These are phyloP conservation scores for Phaeotremella skinneri DNA, from an alignment of 768 basidiomycete genomes.

Conservation along the genomic window DNA sequence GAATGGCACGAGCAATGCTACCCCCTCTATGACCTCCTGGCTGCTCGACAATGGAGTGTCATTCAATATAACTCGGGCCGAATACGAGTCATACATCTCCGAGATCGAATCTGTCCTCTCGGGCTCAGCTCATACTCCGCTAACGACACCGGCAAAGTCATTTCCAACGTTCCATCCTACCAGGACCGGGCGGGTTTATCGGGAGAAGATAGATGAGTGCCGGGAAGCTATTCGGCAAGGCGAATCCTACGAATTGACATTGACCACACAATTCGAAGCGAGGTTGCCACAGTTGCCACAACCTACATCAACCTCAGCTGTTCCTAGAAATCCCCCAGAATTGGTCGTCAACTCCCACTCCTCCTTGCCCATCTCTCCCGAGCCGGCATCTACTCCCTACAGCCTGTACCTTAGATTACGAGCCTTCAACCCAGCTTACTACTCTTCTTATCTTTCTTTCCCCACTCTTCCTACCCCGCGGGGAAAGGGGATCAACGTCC, in stretches of 20 bases:
- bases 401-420: slow-evolving; percentile 58
- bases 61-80: slow-evolving; percentile 13
- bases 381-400: slow-evolving; percentile 34
- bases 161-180: slow-evolving; percentile 39
- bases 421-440: slow-evolving; percentile 77
- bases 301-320: slow-evolving; percentile 4
- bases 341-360: slow-evolving; percentile 53
- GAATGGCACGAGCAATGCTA: too few relatives aligned
- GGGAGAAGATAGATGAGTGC: slow-evolving; percentile 65
- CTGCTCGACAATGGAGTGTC: slow-evolving; percentile 19
- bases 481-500: slow-evolving; percentile 55
- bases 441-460: slow-evolving; percentile 66
- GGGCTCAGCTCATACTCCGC: not conserved
- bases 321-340: slow-evolving; percentile 44
- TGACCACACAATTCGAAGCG: slow-evolving; percentile 60
- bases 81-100: slow-evolving; percentile 17
- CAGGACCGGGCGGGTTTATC: slow-evolving; percentile 56
- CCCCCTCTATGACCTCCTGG: too few relatives aligned
- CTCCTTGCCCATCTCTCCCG: slow-evolving; percentile 3
- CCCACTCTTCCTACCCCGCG: slow-evolving; percentile 33
- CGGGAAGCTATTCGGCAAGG: slow-evolving; percentile 75
- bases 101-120: slow-evolving; percentile 4
- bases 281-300: slow-evolving; percentile 20
- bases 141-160: slow-evolving; percentile 7
- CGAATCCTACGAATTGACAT: slow-evolving; percentile 88